phyloP scores from a whole-genome alignment of 2,329 filamentous ascomycete genomes.

The Alternaria conjuncta region DNA sequence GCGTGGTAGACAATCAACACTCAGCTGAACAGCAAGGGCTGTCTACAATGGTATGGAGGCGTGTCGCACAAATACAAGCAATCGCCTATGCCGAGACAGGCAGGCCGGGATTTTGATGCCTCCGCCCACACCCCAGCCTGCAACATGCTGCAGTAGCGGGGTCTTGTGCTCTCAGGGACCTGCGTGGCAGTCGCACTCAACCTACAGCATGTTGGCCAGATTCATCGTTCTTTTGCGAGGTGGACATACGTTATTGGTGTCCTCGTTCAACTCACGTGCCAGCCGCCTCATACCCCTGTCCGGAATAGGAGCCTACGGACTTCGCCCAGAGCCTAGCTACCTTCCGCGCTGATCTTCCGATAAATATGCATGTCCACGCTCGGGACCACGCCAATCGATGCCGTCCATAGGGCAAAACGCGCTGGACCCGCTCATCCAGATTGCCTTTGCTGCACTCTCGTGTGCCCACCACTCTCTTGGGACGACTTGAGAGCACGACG shows the following conservation, averaged over 20 bases:
- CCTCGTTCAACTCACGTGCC: slow-evolving; percentile 2
- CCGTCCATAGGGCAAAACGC: slow-evolving; percentile 20
- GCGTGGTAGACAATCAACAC: slow-evolving; percentile 14
- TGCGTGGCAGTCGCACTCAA: slow-evolving; percentile 19
- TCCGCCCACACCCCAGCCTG: slow-evolving; percentile 21
- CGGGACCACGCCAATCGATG: slow-evolving; percentile 15
- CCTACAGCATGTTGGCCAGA: slow-evolving; percentile 5
- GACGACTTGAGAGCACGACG: slow-evolving; percentile 21
- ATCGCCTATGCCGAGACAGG: slow-evolving; percentile 21
- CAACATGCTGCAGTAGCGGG: slow-evolving; percentile 6
- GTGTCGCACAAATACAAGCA: slow-evolving; percentile 29
- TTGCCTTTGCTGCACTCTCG: slow-evolving; percentile 25
- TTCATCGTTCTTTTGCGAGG: slow-evolving; percentile 8
- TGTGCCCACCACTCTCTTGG: slow-evolving; percentile 18
- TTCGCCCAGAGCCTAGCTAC: slow-evolving; percentile 18
- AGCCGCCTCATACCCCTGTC: neutral
- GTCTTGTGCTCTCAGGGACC: slow-evolving; percentile 9
- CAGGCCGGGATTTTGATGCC: slow-evolving; percentile 20
- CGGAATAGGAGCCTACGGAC: slow-evolving; percentile 13
- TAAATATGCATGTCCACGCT: slow-evolving; percentile 11
- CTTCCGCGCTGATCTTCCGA: slow-evolving; percentile 19
- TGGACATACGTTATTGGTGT: slow-evolving; percentile 8
- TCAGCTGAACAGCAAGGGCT: slow-evolving; percentile 6
- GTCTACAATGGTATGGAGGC: slow-evolving; percentile 2
- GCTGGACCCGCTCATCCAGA: slow-evolving; percentile 30